These are phyloP conservation scores for Yamadazyma diospyri DNA, from an alignment of 1,139 yeast genomes.

Conservation along the genomic window DNA sequence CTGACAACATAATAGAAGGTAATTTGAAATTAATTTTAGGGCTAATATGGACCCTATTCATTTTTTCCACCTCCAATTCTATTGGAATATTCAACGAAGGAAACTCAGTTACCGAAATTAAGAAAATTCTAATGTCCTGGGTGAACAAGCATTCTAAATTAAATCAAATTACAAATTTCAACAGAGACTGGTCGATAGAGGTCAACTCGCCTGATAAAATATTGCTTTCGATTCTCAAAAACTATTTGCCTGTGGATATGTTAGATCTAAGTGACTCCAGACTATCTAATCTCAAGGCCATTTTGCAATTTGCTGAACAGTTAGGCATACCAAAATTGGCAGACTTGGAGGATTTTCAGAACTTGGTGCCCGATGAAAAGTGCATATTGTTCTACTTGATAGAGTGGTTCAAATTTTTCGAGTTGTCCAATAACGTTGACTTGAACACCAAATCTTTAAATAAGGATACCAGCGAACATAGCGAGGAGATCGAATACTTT, in stretches of 20 bases:
- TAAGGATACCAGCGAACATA: background rate
- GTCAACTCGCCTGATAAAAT: conserved; percentile 27
- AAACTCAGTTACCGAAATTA: conserved; percentile 29
- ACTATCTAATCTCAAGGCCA: conserved; percentile 20
- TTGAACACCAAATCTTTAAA: background rate
- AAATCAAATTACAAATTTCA: conserved; percentile 27
- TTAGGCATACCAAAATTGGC: conserved; percentile 55
- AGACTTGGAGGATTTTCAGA: conserved; percentile 58
- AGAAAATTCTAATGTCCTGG: conserved; percentile 34
- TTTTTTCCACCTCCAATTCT: conserved; percentile 42
- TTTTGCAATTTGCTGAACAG: conserved; percentile 27
- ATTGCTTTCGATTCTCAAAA: conserved; percentile 22
- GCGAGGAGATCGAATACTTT: conserved; percentile 7
- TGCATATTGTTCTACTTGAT: conserved; percentile 63
- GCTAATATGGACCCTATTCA: conserved; percentile 59
- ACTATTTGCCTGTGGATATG: conserved; percentile 14
- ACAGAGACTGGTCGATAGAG: conserved; percentile 39
- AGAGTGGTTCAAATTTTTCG: conserved; percentile 59
- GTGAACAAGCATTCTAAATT: conserved; percentile 22
- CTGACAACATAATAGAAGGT: conserved; percentile 68
- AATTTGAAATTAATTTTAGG: conserved; percentile 63
- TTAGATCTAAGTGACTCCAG: conserved; percentile 38
- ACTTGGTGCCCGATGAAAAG: conserved; percentile 58
- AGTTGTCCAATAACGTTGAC: conserved; percentile 12
- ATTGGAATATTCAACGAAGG: conserved; percentile 33